A percentile compares a stretch with the other conserved stretches of the same genome.
Conservation (phyloP, 2,329 filamentous ascomycete species). For the Fusarium begoniae region DNA sequence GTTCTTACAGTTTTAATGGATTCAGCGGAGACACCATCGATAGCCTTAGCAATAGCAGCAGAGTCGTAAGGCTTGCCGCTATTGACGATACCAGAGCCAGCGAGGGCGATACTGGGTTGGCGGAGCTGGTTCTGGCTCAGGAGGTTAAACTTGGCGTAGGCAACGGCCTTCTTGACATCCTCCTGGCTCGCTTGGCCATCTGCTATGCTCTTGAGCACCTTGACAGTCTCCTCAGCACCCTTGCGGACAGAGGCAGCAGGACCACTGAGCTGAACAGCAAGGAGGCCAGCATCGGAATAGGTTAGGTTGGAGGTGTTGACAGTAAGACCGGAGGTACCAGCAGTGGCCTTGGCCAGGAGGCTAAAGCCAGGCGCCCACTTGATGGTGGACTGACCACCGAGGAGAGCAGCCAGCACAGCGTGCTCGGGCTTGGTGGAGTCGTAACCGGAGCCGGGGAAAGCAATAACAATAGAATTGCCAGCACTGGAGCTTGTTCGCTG, state of each 20-base stretch:
- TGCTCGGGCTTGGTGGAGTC: constrained; percentile 88
- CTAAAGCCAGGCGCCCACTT: constrained; percentile 97
- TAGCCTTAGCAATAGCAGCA: constrained; percentile 77
- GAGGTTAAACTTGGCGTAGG: constrained; percentile 91
- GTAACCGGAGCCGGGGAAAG: constrained; percentile 89
- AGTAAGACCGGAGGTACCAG: constrained; percentile 70
- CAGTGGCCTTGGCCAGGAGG: constrained; percentile 81
- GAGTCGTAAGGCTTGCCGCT: constrained; percentile 86
- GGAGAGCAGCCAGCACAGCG: constrained; percentile 84
- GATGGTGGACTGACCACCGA: constrained; percentile 89
- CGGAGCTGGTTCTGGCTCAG: constrained; percentile 84
- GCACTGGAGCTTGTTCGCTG: constrained; percentile 81
- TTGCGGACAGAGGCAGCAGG: constrained; percentile 75
- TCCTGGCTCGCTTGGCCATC: constrained; percentile 81
- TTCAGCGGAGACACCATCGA: constrained; percentile 84
- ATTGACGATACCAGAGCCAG: constrained; percentile 84
- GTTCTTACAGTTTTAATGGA: constrained; percentile 83
- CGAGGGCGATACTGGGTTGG: constrained; percentile 80
- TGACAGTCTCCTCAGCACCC: constrained; percentile 79
- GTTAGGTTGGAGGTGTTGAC: constrained; percentile 80
- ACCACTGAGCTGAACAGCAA: constrained; percentile 84
- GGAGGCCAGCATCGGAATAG: constrained; percentile 94
- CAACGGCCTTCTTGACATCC: constrained; percentile 89
- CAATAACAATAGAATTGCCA: constrained; percentile 87
- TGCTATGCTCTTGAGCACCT: constrained; percentile 83